These are phyloP conservation scores for Paraglomus occultum DNA, from an alignment of 192 early-diverging fungal species.

Conservation along the genomic window DNA sequence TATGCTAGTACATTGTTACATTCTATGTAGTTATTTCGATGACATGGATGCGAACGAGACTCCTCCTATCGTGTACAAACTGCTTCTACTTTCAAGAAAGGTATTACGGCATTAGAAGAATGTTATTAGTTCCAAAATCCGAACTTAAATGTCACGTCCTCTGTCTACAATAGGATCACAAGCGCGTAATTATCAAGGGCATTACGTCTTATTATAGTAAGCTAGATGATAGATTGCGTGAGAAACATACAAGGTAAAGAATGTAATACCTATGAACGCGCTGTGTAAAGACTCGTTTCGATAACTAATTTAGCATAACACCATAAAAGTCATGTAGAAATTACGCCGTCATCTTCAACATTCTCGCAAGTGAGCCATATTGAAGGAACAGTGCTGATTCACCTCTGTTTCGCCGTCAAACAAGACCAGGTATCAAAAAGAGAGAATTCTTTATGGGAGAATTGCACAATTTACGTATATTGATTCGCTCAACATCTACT, in stretches of 20 bases:
- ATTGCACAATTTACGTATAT: too few species aligned
- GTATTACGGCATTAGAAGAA: constrained; percentile 25
- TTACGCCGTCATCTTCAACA: constrained; percentile 11
- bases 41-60: constrained; percentile 51
- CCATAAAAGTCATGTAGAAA: not conserved
- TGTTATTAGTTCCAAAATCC: not conserved
- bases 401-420: constrained; percentile 67
- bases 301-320: not conserved
- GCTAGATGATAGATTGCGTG: constrained; percentile 36
- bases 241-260: constrained; percentile 1
- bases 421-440: constrained; percentile 63
- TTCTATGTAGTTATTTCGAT: constrained; percentile 40
- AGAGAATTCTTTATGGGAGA: constrained; percentile 13
- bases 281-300: not conserved
- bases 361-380: constrained; percentile 50
- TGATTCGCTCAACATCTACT: too few species aligned
- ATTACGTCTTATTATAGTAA: constrained; percentile 60
- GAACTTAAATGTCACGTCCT: not conserved
- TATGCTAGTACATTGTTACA: not conserved
- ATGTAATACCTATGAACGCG: not conserved
- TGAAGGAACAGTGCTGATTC: constrained; percentile 69
- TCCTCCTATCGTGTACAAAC: constrained; percentile 65
- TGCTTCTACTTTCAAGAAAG: constrained; percentile 63
- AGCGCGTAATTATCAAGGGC: constrained; percentile 52
- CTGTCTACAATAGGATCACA: constrained; percentile 43